phyloP scores from a whole-genome alignment of 441 rosid genomes.

The Biscutella laevigata region DNA sequence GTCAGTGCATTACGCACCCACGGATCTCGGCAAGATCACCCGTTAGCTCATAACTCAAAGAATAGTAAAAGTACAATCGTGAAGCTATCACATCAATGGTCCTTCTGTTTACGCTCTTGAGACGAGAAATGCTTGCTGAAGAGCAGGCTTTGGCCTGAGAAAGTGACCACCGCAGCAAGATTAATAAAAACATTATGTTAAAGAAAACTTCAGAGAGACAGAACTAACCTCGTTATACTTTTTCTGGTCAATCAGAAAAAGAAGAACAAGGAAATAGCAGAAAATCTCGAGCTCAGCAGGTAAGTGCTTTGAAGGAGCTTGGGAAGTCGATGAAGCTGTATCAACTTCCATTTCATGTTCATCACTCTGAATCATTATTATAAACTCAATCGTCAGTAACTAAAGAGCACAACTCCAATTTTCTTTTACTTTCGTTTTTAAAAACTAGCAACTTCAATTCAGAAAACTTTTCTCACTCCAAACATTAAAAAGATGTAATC shows the following conservation, averaged over 20 bases:
- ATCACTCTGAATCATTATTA: constrained; percentile 30
- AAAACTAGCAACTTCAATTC: neutral
- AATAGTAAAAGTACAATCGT: constrained; percentile 42
- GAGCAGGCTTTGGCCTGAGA: constrained; percentile 54
- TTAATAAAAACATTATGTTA: neutral
- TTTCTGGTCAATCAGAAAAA: constrained; percentile 51
- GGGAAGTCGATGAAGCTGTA: constrained; percentile 33
- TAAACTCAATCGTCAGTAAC: neutral
- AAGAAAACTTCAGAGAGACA: neutral
- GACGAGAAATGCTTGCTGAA: constrained; percentile 42
- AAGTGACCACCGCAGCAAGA: neutral
- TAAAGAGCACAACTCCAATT: too few relatives aligned
- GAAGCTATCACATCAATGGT: constrained; percentile 51
- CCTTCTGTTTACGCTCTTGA: constrained; percentile 43
- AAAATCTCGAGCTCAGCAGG: constrained; percentile 47
- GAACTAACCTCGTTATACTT: constrained; percentile 34
- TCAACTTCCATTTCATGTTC: constrained; percentile 55
- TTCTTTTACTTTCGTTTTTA: too few relatives aligned
- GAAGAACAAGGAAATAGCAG: constrained; percentile 46
- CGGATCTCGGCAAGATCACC: constrained; percentile 54
- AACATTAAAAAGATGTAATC: neutral
- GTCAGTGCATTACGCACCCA: constrained; percentile 28
- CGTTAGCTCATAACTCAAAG: constrained; percentile 39
- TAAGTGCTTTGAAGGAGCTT: constrained; percentile 33
- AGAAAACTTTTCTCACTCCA: neutral